Evolutionary conservation across 1,284 basidiomycete genomes (phyloP).

Genomic region (Apiotrichum gamsii): DNA sequence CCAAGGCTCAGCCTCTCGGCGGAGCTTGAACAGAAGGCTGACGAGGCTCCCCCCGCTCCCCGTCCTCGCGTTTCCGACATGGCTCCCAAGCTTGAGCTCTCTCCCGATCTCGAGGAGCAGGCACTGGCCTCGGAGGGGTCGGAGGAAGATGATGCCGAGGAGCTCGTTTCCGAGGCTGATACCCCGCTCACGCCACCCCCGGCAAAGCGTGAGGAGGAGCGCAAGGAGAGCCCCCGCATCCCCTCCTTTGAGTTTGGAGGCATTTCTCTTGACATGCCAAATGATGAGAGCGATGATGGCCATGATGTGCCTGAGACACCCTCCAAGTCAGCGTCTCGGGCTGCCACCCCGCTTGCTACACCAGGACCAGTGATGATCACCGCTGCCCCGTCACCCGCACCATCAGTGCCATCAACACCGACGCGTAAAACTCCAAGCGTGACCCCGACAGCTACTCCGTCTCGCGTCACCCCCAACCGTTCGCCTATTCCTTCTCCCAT

Average conservation of each 20-base stretch:
- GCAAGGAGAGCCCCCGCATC: slow-evolving; percentile 35
- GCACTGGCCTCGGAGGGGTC: background rate
- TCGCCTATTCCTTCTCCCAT: background rate
- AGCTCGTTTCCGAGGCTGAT: slow-evolving; percentile 8
- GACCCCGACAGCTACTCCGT: background rate
- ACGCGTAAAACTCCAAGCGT: slow-evolving; percentile 1
- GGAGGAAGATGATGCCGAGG: slow-evolving; percentile 6
- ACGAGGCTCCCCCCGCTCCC: background rate
- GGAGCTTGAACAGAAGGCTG: background rate
- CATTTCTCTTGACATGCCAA: slow-evolving; percentile 9
- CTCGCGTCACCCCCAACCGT: background rate
- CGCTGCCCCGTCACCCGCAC: background rate
- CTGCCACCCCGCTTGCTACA: slow-evolving; percentile 1
- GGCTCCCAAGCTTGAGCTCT: slow-evolving; percentile 3
- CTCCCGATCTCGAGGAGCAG: slow-evolving; percentile 7
- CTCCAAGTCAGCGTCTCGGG: too few species aligned
- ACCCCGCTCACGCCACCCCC: slow-evolving; percentile 41
- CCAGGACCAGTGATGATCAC: slow-evolving; percentile 6
- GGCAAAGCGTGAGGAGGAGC: background rate
- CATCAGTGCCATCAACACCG: background rate
- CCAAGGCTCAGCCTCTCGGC: slow-evolving; percentile 1
- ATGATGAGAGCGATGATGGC: background rate
- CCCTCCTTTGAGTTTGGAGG: slow-evolving; percentile 43
- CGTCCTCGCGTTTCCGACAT: background rate
- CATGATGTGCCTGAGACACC: background rate